A percentile compares a stretch with the other conserved stretches of the same genome.
phyloP scores from a whole-genome alignment of 176 grass and related monocot species.

The Carex littledalei region DNA sequence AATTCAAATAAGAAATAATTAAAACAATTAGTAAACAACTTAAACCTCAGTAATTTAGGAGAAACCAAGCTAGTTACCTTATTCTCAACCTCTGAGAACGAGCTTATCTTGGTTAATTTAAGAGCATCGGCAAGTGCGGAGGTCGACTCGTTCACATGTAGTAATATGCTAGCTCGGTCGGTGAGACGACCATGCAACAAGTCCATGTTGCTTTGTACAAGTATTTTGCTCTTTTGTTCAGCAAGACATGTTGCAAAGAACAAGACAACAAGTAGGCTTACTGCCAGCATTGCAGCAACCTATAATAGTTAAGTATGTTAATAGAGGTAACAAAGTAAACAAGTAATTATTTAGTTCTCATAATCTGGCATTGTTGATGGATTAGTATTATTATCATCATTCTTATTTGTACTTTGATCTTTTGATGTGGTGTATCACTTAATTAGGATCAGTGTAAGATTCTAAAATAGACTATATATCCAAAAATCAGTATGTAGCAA shows the following conservation, averaged over 20 bases:
- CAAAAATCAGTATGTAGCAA: not conserved
- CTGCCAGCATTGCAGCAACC: not conserved
- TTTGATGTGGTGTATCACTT: not conserved
- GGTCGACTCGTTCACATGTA: not conserved
- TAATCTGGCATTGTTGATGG: not conserved
- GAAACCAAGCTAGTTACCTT: not conserved
- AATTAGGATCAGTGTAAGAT: not conserved
- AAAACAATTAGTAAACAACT: not conserved
- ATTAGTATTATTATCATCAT: not conserved
- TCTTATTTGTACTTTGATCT: not conserved
- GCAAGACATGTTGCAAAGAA: slow-evolving; percentile 3
- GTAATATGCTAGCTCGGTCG: slow-evolving; percentile 16
- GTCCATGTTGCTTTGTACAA: slow-evolving; percentile 8
- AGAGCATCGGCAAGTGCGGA: not conserved
- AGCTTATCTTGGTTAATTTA: not conserved
- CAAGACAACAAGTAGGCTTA: not conserved
- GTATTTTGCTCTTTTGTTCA: not conserved
- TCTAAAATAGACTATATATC: not conserved
- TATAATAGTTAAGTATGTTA: not conserved
- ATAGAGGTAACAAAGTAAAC: not conserved
- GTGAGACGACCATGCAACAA: not conserved
- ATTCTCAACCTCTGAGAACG: slow-evolving; percentile 8
- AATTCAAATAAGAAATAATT: not conserved
- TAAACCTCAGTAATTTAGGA: not conserved
- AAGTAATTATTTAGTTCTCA: not conserved